Conservation (phyloP, 1,284 basidiomycete species). For the Coniophora puteana region DNA sequence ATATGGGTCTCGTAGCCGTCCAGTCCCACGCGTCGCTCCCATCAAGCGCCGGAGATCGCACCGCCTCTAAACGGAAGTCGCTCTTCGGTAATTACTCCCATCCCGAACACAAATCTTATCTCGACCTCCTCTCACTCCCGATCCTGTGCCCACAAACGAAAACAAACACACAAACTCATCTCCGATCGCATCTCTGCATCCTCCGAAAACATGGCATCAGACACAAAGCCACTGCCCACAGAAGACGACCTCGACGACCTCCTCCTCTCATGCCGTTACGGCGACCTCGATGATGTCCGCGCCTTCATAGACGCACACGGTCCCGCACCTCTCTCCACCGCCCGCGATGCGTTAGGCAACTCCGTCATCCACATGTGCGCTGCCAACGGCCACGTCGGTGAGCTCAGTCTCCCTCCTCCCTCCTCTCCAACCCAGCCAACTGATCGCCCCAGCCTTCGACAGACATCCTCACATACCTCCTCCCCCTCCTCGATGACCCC, state of each 20-base stretch:
- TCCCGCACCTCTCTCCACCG: slow-evolving; percentile 41
- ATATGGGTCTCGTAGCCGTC: too few relatives aligned
- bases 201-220: slow-evolving; percentile 22
- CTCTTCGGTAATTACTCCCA: neutral
- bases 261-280: slow-evolving; percentile 81
- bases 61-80: too few relatives aligned
- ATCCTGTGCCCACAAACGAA: neutral
- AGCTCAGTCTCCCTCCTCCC: slow-evolving; percentile 18
- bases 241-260: slow-evolving; percentile 72
- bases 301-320: slow-evolving; percentile 63
- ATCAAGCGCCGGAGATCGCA: too few relatives aligned
- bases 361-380: slow-evolving; percentile 79
- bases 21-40: too few relatives aligned
- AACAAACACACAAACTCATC: neutral
- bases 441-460: too few relatives aligned
- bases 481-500: slow-evolving; percentile 62
- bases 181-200: slow-evolving; percentile 1
- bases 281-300: slow-evolving; percentile 76
- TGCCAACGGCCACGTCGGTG: slow-evolving; percentile 85
- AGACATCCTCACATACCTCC: slow-evolving; percentile 73
- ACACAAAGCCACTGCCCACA: slow-evolving; percentile 29
- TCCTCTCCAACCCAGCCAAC: slow-evolving; percentile 3
- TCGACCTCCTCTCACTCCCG: neutral
- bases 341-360: slow-evolving; percentile 77
- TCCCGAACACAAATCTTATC: too few relatives aligned